A percentile compares a stretch with the other conserved stretches of the same genome.
phyloP scores from a whole-genome alignment of 495 filamentous ascomycete genomes.

The Sordaria brevicollis region DNA sequence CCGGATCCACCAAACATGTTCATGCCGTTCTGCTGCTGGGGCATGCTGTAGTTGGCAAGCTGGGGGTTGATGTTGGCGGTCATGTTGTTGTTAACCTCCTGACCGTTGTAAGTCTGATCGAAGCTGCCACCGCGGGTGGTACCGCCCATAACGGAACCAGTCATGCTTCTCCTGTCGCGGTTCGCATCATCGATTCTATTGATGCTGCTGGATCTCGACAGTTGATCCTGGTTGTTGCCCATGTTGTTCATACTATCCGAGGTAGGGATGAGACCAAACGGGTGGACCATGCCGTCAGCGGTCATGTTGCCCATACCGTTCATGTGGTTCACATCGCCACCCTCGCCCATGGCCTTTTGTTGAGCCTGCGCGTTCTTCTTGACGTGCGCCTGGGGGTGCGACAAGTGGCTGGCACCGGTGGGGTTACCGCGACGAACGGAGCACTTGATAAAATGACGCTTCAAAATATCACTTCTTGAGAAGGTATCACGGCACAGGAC shows the following conservation, averaged over 20 bases:
- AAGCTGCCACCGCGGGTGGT: slow-evolving; percentile 28
- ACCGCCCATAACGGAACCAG: slow-evolving; percentile 29
- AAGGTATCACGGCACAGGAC: slow-evolving; percentile 97
- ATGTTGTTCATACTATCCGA: slow-evolving; percentile 40
- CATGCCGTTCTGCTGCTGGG: slow-evolving; percentile 40
- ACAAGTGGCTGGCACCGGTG: slow-evolving; percentile 81
- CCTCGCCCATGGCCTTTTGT: slow-evolving; percentile 38
- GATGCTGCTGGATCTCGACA: slow-evolving; percentile 49
- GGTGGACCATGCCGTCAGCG: slow-evolving; percentile 39
- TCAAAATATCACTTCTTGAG: slow-evolving; percentile 93
- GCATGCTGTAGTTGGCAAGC: slow-evolving; percentile 45
- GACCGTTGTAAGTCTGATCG: slow-evolving; percentile 40
- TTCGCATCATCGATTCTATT: slow-evolving; percentile 40
- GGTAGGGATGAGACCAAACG: slow-evolving; percentile 35
- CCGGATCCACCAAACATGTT: slow-evolving; percentile 38
- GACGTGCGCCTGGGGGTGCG: slow-evolving; percentile 78
- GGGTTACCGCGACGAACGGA: slow-evolving; percentile 91
- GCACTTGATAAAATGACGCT: slow-evolving; percentile 98
- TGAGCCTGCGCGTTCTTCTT: slow-evolving; percentile 57
- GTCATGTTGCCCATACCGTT: slow-evolving; percentile 43
- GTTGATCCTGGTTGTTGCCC: slow-evolving; percentile 42
- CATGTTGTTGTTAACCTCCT: slow-evolving; percentile 42
- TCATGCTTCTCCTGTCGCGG: slow-evolving; percentile 45
- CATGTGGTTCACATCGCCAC: slow-evolving; percentile 41
- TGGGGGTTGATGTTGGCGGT: slow-evolving; percentile 46